These are phyloP conservation scores for Chalciporus piperatus DNA, from an alignment of 768 basidiomycete genomes.

Conservation along the genomic window DNA sequence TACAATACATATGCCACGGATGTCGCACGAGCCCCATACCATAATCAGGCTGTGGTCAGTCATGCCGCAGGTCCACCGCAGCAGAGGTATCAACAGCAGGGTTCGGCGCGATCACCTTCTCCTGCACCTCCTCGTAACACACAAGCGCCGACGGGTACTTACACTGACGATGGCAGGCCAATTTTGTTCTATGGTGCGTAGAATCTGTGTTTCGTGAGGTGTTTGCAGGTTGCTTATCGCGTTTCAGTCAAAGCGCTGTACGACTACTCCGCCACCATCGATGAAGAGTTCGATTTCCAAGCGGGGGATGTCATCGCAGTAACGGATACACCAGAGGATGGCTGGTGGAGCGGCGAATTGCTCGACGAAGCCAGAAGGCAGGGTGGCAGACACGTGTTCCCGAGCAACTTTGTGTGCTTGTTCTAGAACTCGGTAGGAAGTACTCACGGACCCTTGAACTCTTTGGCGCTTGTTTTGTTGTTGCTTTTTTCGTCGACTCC, in stretches of 20 bases:
- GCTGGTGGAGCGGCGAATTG: slow-evolving; percentile 95
- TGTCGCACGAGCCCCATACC: slow-evolving; percentile 3
- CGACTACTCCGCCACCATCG: slow-evolving; percentile 79
- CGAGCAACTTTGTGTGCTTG: slow-evolving; percentile 83
- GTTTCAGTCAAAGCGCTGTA: slow-evolving; percentile 81
- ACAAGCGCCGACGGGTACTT: slow-evolving; percentile 65
- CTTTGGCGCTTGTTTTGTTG: neutral
- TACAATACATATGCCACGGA: slow-evolving; percentile 9
- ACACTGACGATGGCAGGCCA: slow-evolving; percentile 76
- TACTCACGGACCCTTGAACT: neutral
- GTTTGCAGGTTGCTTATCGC: too few species aligned
- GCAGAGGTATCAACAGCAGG: slow-evolving; percentile 25
- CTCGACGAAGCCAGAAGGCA: slow-evolving; percentile 73
- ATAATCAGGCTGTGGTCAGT: slow-evolving; percentile 12
- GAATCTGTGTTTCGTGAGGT: neutral
- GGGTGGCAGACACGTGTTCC: slow-evolving; percentile 75
- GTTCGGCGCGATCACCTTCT: slow-evolving; percentile 50
- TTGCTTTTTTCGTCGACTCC: too few species aligned
- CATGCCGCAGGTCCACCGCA: slow-evolving; percentile 35
- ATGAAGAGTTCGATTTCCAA: slow-evolving; percentile 97
- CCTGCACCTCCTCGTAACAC: slow-evolving; percentile 39
- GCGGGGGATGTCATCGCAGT: slow-evolving; percentile 94
- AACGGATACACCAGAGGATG: slow-evolving; percentile 89
- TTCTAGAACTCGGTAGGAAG: slow-evolving; percentile 41
- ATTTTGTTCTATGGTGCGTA: slow-evolving; percentile 86